A percentile compares a stretch with the other conserved stretches of the same genome.
Evolutionary conservation across 139 green algal genomes (phyloP).

Genomic region (Nannochloris sp.): DNA sequence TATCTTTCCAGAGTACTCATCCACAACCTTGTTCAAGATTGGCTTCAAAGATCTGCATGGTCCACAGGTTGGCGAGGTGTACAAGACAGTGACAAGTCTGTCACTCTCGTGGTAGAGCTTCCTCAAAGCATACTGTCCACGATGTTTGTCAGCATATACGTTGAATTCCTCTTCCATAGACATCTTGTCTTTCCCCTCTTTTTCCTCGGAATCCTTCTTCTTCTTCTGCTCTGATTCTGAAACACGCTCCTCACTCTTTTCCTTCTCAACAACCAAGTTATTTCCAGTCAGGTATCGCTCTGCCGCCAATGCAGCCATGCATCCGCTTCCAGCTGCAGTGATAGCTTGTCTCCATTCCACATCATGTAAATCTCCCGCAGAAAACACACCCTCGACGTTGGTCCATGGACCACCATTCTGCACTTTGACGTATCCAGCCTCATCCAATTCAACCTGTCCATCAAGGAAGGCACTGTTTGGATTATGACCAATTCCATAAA

Average conservation of each 20-base stretch:
- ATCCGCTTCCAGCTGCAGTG: conserved; percentile 85
- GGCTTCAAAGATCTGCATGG: conserved; percentile 88
- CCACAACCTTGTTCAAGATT: conserved; percentile 80
- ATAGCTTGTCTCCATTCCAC: conserved; percentile 84
- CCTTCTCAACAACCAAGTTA: conserved; percentile 1
- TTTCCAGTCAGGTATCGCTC: conserved; percentile 77
- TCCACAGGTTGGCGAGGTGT: conserved; percentile 74
- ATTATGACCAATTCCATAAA: conserved; percentile 96
- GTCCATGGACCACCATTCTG: conserved; percentile 41
- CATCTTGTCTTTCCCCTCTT: neutral
- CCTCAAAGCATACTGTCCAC: conserved; percentile 86
- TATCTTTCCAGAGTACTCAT: conserved; percentile 63
- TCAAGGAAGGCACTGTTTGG: conserved; percentile 75
- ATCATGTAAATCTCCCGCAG: conserved; percentile 84
- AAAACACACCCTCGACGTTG: conserved; percentile 76
- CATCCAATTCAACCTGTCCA: conserved; percentile 70
- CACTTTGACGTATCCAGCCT: conserved; percentile 70
- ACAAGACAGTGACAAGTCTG: conserved; percentile 78
- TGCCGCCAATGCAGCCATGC: conserved; percentile 75
- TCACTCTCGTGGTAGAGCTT: conserved; percentile 95
- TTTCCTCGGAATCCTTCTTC: neutral
- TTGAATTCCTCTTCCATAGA: conserved; percentile 12
- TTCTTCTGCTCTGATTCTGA: neutral
- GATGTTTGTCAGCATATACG: conserved; percentile 47
- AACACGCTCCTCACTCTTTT: neutral